Evolutionary conservation across 192 early-diverging fungal genomes (phyloP).

Genomic region (Entomortierella chlamydospora): DNA sequence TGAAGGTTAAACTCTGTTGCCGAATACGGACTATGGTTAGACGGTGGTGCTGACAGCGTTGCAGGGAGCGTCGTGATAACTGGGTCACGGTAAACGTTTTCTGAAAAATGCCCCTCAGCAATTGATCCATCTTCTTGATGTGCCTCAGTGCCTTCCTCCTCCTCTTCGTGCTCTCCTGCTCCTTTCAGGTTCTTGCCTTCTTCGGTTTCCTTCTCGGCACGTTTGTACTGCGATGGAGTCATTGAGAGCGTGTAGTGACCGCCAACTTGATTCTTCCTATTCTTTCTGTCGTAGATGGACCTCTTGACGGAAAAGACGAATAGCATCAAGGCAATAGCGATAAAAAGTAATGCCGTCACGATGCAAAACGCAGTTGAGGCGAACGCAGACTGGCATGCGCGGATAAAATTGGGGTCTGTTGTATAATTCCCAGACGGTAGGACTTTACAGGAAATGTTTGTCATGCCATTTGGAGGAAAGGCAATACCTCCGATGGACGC

Average conservation of each 20-base stretch:
- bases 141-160: not conserved
- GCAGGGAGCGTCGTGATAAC: slow-evolving; percentile 13
- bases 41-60: slow-evolving; percentile 1
- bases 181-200: slow-evolving; percentile 30
- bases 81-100: slow-evolving; percentile 27
- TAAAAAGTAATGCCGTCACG: slow-evolving; percentile 24
- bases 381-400: slow-evolving; percentile 41
- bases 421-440: slow-evolving; percentile 23
- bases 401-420: slow-evolving; percentile 20
- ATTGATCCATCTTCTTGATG: not conserved
- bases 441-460: slow-evolving; percentile 26
- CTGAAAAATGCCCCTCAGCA: slow-evolving; percentile 23
- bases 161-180: slow-evolving; percentile 42
- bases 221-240: slow-evolving; percentile 29
- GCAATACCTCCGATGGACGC: slow-evolving; percentile 29
- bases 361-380: slow-evolving; percentile 43
- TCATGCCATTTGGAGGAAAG: slow-evolving; percentile 32
- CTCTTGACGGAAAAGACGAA: slow-evolving; percentile 31
- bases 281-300: slow-evolving; percentile 9
- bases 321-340: slow-evolving; percentile 14
- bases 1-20: slow-evolving; percentile 1
- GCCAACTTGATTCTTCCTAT: slow-evolving; percentile 15
- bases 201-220: slow-evolving; percentile 19
- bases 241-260: slow-evolving; percentile 22
- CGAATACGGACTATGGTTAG: not conserved